A percentile compares a stretch with the other conserved stretches of the same genome.
Conservation (phyloP, 257 asterid genomes). For the Solanum clarkiae region DNA sequence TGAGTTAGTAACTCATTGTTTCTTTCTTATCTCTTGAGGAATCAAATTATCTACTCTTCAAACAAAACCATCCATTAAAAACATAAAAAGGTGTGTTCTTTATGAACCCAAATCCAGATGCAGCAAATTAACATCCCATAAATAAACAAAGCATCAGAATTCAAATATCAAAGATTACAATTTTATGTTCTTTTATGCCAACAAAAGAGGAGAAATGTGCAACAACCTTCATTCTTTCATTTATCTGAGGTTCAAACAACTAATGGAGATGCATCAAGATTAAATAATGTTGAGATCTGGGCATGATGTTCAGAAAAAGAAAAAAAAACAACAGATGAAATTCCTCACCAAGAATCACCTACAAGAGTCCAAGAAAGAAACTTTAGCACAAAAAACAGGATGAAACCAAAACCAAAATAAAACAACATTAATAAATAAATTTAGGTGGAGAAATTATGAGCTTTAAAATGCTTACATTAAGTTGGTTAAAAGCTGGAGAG, state of each 20-base stretch:
- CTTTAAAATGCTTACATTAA: constrained; percentile 29
- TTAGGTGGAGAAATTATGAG: neutral
- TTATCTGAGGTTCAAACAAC: constrained; percentile 2
- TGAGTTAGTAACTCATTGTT: neutral
- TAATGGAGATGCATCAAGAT: constrained; percentile 18
- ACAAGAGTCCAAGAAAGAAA: constrained; percentile 2
- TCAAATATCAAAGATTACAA: neutral
- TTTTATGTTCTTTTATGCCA: neutral
- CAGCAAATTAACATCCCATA: neutral
- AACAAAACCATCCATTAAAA: neutral
- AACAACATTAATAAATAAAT: neutral
- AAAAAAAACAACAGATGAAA: constrained; percentile 7
- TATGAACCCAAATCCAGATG: neutral
- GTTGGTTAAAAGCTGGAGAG: neutral
- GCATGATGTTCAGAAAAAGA: constrained; percentile 13
- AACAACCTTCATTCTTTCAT: constrained; percentile 26
- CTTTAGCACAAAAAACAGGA: constrained; percentile 11
- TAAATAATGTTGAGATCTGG: constrained; percentile 32
- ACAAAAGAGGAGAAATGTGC: neutral
- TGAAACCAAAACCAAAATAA: neutral
- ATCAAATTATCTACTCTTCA: neutral
- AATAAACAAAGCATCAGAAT: neutral
- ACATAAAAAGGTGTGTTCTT: neutral
- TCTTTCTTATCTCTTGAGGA: neutral
- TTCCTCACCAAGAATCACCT: constrained; percentile 23